Percentiles rank a stretch among this genome's conserved stretches.
Evolutionary conservation across 2,329 filamentous ascomycete species (phyloP).

Genomic region (Trichoderma aggressivum): DNA sequence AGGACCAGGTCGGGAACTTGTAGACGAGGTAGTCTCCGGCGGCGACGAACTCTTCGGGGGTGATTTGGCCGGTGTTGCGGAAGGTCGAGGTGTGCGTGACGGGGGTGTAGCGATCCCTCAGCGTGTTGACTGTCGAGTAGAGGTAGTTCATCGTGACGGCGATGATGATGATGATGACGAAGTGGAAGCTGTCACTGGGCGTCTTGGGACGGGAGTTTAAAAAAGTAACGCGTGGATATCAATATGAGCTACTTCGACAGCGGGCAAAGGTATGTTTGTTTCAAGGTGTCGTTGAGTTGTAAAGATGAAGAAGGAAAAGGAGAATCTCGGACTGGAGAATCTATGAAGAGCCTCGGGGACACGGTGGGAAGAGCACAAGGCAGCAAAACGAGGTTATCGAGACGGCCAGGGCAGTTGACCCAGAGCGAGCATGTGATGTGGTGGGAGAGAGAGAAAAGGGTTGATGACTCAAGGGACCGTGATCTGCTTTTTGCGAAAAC

Average conservation of each 20-base stretch:
- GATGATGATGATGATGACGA: background rate
- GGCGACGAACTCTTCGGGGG: conserved; percentile 91
- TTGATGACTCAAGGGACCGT: background rate
- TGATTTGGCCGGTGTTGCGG: conserved; percentile 90
- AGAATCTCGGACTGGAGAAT: background rate
- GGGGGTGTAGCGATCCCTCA: conserved; percentile 88
- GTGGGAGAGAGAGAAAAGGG: background rate
- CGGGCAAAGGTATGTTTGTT: background rate
- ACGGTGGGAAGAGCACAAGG: background rate
- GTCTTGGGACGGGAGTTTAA: background rate
- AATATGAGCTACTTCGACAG: background rate
- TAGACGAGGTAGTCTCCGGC: conserved; percentile 97
- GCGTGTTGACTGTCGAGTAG: conserved; percentile 86
- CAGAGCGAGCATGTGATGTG: background rate
- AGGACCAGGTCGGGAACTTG: conserved; percentile 98
- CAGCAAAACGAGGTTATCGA: background rate
- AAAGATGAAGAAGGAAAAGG: background rate
- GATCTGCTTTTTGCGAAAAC: background rate
- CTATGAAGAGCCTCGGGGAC: background rate
- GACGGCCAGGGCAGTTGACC: background rate
- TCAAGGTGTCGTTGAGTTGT: background rate
- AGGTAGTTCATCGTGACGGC: conserved; percentile 77
- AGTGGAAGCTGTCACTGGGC: background rate
- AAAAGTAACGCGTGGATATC: background rate
- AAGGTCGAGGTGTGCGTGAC: conserved; percentile 90